phyloP scores from a whole-genome alignment of 2,329 filamentous ascomycete species.

The Tolypocladium nubicola region DNA sequence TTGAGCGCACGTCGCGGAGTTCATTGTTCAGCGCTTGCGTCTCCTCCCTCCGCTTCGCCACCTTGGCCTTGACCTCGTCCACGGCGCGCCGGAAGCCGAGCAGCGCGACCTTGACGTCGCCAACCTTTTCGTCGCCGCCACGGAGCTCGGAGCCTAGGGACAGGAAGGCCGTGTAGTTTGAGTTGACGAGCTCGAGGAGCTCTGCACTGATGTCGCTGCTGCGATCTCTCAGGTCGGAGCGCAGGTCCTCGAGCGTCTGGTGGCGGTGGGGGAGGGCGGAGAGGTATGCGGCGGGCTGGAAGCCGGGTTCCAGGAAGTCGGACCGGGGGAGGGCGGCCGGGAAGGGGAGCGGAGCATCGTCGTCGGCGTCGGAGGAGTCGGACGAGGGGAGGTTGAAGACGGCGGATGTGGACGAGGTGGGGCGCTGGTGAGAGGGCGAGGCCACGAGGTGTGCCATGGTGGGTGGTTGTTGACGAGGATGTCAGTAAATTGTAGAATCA shows the following conservation, averaged over 20 bases:
- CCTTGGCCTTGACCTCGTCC: slow-evolving; percentile 57
- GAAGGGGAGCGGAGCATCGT: slow-evolving; percentile 72
- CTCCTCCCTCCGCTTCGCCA: slow-evolving; percentile 53
- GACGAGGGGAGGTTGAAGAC: slow-evolving; percentile 5
- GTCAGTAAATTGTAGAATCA: background rate
- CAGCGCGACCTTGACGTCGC: slow-evolving; percentile 79
- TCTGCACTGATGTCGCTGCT: slow-evolving; percentile 73
- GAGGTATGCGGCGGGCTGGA: slow-evolving; percentile 74
- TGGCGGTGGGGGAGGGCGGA: slow-evolving; percentile 74
- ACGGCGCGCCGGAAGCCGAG: slow-evolving; percentile 78
- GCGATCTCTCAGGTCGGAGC: slow-evolving; percentile 72
- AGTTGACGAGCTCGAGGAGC: slow-evolving; percentile 87
- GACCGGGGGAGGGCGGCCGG: slow-evolving; percentile 71
- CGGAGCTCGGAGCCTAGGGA: slow-evolving; percentile 69
- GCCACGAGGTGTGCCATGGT: slow-evolving; percentile 18
- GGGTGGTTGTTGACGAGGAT: background rate
- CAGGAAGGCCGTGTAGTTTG: slow-evolving; percentile 88
- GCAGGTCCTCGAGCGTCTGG: slow-evolving; percentile 90
- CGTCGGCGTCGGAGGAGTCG: slow-evolving; percentile 25
- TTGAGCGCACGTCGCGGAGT: slow-evolving; percentile 49
- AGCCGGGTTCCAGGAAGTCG: slow-evolving; percentile 69
- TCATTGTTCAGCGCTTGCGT: slow-evolving; percentile 54
- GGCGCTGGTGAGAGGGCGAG: slow-evolving; percentile 15
- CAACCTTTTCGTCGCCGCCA: slow-evolving; percentile 84
- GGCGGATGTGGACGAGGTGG: slow-evolving; percentile 6